These are phyloP conservation scores for Eimeria acervulina DNA, from an alignment of 169 alveolate genomes.

Conservation along the genomic window DNA sequence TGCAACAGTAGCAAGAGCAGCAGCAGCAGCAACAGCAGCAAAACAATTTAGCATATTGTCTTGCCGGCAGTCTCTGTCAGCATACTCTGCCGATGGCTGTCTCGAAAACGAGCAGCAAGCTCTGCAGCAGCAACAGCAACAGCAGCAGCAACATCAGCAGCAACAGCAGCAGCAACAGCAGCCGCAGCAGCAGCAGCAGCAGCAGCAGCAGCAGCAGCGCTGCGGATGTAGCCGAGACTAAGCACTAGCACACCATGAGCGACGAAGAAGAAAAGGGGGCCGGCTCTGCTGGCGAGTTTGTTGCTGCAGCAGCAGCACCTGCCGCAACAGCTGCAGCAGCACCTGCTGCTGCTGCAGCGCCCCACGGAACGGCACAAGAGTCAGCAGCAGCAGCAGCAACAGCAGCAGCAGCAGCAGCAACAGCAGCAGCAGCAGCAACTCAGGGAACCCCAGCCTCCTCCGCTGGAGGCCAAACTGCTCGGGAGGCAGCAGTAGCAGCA, in stretches of 20 bases:
- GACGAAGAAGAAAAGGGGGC: not conserved
- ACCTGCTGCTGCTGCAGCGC: no score
- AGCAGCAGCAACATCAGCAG: slow-evolving; percentile 22
- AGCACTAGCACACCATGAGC: no score
- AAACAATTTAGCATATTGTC: not conserved
- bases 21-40: not conserved
- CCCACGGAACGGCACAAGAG: no score
- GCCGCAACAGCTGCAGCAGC: no score
- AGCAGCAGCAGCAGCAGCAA: no score
- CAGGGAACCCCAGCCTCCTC: no score
- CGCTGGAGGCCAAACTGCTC: no score
- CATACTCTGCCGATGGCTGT: not conserved
- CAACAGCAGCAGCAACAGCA: slow-evolving; percentile 40
- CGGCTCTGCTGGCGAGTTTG: not conserved
- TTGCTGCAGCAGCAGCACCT: no score
- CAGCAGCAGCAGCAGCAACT: no score
- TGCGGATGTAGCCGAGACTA: no score
- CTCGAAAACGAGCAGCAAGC: slow-evolving; percentile 19
- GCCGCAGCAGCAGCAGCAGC: slow-evolving; percentile 16
- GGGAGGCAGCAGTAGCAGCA: not conserved
- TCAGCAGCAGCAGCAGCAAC: no score
- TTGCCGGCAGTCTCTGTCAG: not conserved
- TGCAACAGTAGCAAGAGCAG: not conserved
- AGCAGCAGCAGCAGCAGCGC: slow-evolving; percentile 45
- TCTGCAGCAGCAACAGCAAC: slow-evolving; percentile 14